phyloP scores from a whole-genome alignment of 441 rosid species.

The Aleurites moluccanus region DNA sequence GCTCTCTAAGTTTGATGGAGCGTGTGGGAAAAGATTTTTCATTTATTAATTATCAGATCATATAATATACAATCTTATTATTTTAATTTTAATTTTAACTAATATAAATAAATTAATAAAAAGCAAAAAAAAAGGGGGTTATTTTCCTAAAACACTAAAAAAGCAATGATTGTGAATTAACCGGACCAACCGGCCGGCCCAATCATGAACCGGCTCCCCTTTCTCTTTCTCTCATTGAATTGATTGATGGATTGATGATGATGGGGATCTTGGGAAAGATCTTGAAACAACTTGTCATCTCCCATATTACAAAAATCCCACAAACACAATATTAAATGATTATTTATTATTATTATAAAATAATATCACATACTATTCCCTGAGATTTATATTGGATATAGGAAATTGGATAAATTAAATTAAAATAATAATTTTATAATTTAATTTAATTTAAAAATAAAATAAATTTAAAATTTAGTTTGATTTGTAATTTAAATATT shows the following conservation, averaged over 20 bases:
- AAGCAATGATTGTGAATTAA: background rate
- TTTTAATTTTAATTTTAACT: too few species aligned
- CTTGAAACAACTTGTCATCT: background rate
- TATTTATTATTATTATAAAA: background rate
- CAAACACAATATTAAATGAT: background rate
- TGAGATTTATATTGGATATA: too few species aligned
- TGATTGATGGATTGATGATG: slow-evolving; percentile 27
- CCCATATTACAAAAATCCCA: background rate
- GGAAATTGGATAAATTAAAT: too few species aligned
- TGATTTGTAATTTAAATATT: too few species aligned
- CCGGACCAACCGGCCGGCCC: slow-evolving; percentile 15
- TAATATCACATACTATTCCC: too few species aligned
- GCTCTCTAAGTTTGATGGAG: too few species aligned
- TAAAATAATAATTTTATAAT: too few species aligned
- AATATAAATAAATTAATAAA: too few species aligned
- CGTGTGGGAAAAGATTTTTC: too few species aligned
- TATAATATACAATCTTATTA: background rate
- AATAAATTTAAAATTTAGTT: too few species aligned
- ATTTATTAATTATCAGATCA: background rate
- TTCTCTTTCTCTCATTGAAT: background rate
- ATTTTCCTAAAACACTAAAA: background rate
- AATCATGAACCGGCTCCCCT: slow-evolving; percentile 19
- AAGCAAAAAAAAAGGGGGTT: too few species aligned
- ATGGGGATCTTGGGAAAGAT: slow-evolving; percentile 15
- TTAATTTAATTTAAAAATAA: too few species aligned